Evolutionary conservation across 2,329 filamentous ascomycete species (phyloP).

Genomic region (Fusarium subtropicale): DNA sequence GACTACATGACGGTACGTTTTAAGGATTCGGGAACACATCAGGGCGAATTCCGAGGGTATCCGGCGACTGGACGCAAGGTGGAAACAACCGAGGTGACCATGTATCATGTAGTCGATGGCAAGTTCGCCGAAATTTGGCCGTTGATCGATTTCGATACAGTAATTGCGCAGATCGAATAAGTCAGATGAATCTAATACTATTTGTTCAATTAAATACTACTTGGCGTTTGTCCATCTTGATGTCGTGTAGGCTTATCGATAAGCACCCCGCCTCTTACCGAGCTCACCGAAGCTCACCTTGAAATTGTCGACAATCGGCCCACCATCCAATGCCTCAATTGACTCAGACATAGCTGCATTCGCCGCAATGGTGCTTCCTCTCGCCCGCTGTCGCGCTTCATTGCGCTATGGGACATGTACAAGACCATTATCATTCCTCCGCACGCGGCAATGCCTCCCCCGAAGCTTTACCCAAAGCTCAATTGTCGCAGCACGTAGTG

Average conservation of each 20-base stretch:
- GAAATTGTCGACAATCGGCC: conserved; percentile 38
- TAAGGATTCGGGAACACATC: conserved; percentile 2
- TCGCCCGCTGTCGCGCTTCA: conserved; percentile 41
- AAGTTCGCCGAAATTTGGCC: conserved; percentile 13
- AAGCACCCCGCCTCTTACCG: neutral
- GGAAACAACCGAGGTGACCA: conserved; percentile 13
- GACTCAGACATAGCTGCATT: conserved; percentile 7
- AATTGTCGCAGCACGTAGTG: conserved; percentile 28
- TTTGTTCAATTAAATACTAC: too few relatives aligned
- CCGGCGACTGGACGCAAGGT: conserved; percentile 5
- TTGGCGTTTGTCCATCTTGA: too few relatives aligned
- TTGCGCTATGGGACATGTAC: conserved; percentile 31
- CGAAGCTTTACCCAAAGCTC: conserved; percentile 44
- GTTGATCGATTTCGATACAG: conserved; percentile 6
- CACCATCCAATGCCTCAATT: conserved; percentile 44
- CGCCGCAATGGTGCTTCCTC: conserved; percentile 42
- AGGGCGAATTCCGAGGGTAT: conserved; percentile 5
- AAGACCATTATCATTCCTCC: conserved; percentile 12
- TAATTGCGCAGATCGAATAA: conserved; percentile 17
- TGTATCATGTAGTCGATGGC: conserved; percentile 9
- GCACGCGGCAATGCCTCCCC: conserved; percentile 32
- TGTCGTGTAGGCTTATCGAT: conserved; percentile 18
- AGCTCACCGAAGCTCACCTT: conserved; percentile 23
- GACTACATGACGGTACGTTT: conserved; percentile 9
- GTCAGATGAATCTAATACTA: too few relatives aligned